Evolutionary conservation across 306 rosid genomes (phyloP), one percentile per base, ranked within the genome.

Genomic region (Prosopis cineraria): DNA sequence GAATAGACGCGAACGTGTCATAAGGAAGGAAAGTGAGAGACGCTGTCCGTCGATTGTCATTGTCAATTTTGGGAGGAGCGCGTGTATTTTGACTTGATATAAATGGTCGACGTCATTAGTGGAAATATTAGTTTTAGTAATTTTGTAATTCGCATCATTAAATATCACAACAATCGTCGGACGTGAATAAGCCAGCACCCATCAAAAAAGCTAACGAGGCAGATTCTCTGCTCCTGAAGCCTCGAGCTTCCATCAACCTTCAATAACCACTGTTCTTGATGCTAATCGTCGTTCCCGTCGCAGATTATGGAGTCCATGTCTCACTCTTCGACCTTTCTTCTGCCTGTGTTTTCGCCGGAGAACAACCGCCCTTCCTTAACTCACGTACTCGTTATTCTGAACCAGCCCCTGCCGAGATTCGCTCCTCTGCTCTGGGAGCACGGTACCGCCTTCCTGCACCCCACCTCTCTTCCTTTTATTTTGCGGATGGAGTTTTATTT

Each of bases 341-440:
- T 88, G 22, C 90, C 93, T 17, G 19, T 83, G 11, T 66, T 78
- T 36, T 82, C 73, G 10, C 22, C 70, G 6, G 77, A 68, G 37
- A 81, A 40, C 22, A 81, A 47, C 36, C 39, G 68, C 5, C 78
- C 78, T 55, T 65, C 89, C 56, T 71, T 53, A 0, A 83, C 78
- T 12, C 86, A 88, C 78, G 90, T 94, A 6, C 98, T 93, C 1
- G 86, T 95, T 60, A 9, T 91, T 66, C 98, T 95, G 19, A 95
- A 95, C 73, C 99, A 95, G 76, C 39, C 81, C 17, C 92, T 95
- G 1, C 97, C 96, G n/a, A 89, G 37, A 89, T 89, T 89, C 68
- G 79, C 93, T 82, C 96, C 99, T 19, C 72, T 89, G 88, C 92
- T 95, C 4, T 95, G 99, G 99, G 82, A 88, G 72, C 96, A 93